Conservation (phyloP, 2,329 filamentous ascomycete genomes). For the Colletotrichum destructivum region DNA sequence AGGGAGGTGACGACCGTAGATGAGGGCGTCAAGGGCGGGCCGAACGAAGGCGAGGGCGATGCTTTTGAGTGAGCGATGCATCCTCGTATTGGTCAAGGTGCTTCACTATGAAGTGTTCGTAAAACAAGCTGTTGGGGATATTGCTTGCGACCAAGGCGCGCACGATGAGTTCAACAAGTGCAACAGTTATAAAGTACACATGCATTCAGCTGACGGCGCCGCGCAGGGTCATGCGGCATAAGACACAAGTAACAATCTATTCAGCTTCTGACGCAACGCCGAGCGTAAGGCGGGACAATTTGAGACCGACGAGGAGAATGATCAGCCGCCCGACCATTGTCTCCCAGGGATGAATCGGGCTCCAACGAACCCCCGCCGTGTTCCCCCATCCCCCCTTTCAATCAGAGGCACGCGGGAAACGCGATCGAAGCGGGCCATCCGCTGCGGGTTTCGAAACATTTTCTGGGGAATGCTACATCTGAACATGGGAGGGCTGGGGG, state of each 20-base stretch:
- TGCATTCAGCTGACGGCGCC: not conserved
- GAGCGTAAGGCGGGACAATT: slow-evolving; percentile 3
- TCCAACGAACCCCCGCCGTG: not conserved
- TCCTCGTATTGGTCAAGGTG: not conserved
- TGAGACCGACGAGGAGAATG: slow-evolving; percentile 20
- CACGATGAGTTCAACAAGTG: not conserved
- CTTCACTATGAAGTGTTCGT: not conserved
- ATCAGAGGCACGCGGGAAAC: not conserved
- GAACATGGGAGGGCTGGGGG: not conserved
- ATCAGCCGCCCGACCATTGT: not conserved
- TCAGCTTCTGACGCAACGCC: accelerated
- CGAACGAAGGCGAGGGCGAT: slow-evolving; percentile 44
- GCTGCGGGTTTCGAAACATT: slow-evolving; percentile 24
- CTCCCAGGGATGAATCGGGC: not conserved
- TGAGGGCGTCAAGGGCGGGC: slow-evolving; percentile 53
- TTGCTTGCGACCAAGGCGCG: too few species aligned
- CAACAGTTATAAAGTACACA: not conserved
- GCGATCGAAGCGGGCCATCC: not conserved
- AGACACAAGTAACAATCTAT: not conserved
- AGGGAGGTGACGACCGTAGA: slow-evolving; percentile 52
- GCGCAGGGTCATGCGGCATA: not conserved
- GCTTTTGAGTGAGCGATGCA: slow-evolving; percentile 19
- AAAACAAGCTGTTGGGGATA: not conserved
- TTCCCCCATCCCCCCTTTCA: not conserved
- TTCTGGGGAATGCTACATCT: slow-evolving; percentile 22